Base-by-base conservation (phyloP, 192 early-diverging fungal genomes). In the Nowakowskiella sp. region DNA sequence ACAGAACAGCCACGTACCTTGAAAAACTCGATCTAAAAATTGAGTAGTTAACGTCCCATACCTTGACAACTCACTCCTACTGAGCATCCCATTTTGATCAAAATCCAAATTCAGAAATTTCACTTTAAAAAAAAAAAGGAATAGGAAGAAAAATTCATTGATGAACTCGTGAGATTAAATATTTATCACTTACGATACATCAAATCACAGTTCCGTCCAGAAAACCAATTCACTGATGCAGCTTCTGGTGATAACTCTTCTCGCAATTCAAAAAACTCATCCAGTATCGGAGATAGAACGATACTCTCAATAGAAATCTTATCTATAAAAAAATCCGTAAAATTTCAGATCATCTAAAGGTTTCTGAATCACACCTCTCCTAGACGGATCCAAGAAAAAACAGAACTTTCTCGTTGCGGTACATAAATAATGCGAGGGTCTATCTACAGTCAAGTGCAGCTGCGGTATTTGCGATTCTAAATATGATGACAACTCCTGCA, bases 11-110 rank as follows among this genome's bases (percentile, higher is more conserved):
- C 26, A 3, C 54, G 16, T 22, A 60, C 60, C 65, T 58, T 74
- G 66, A 55, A 76, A 80, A 13, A 80, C 34, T 0, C 77, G 55
- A 46, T 80, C 77, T 28, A 78, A 28, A 53, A 79, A 80, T 0
- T 60, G 27, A 1, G 46, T 45, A 4, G 77, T 74, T 31, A 78
- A n/a, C 4, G 66, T 61, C 9, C 64, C 73, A 60, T 76, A 80
- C 22, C 54, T 57, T 0, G 24, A 9, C 48, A 80, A 49, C 51
- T 80, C 77, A 5, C 44, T 22, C 7, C 68, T 51, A 25, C 55
- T 57, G 5, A 79, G 52, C 65, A 79, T 65, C 1, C 77, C 77
- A 52, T 74, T 78, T 6, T 53, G 50, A 55, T 78, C 56, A 24
- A 47, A 36, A 58, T 80, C 72, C 42, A 80, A 42, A 29, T 63